These are phyloP conservation scores for Passiflora organensis DNA, from an alignment of 345 rosid species.

Conservation along the genomic window DNA sequence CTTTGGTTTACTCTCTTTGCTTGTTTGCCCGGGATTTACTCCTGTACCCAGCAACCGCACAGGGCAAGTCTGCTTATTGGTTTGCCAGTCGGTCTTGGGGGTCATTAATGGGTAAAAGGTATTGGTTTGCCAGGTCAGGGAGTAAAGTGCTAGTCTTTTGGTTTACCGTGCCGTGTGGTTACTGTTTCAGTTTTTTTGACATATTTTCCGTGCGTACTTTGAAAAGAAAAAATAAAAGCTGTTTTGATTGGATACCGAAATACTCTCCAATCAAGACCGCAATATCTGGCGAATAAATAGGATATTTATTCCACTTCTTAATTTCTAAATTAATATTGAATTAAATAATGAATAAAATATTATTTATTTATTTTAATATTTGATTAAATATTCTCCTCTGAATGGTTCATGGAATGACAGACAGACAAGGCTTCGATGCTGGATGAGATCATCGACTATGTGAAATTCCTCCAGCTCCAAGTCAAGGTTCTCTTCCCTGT, in stretches of 20 bases:
- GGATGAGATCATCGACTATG: conserved; percentile 98
- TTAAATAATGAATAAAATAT: not conserved
- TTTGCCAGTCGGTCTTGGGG: too few relatives aligned
- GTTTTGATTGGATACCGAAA: not conserved
- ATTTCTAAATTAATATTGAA: not conserved
- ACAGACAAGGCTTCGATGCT: conserved; percentile 99
- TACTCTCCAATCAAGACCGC: conserved; percentile 6
- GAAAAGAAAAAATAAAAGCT: not conserved
- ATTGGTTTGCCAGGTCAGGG: not conserved
- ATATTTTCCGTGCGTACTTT: not conserved
- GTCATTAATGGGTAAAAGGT: too few relatives aligned
- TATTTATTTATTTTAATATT: not conserved
- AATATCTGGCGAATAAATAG: conserved; percentile 11
- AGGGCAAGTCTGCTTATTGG: too few relatives aligned
- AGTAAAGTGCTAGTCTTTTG: not conserved
- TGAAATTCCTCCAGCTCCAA: conserved; percentile 98
- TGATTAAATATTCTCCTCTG: too few relatives aligned
- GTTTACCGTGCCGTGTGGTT: not conserved
- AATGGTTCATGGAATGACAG: conserved; percentile 46
- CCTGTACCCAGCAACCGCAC: too few relatives aligned
- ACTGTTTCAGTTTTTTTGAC: not conserved
- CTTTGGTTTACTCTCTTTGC: too few relatives aligned
- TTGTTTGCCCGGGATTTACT: too few relatives aligned
- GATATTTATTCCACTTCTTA: not conserved
- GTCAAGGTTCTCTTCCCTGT: conserved; percentile 56